Evolutionary conservation across 129 eudicot genomes (phyloP), one percentile per base, ranked within the genome.

Genomic region (Escallonia rubra): DNA sequence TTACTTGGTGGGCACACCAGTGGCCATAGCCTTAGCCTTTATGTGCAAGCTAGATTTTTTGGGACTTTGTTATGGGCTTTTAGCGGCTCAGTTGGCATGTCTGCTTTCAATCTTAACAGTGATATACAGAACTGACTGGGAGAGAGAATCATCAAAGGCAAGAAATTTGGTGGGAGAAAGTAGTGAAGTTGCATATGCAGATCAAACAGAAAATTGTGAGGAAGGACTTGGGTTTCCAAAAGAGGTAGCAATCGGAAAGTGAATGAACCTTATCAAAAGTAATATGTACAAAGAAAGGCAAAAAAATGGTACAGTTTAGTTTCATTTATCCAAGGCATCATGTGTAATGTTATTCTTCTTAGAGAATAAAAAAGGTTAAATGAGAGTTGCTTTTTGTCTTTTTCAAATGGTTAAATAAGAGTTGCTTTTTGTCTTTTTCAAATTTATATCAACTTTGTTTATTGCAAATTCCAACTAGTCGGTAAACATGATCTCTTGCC

Each of bases 61-160:
- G 73, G 99, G 99, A 53, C 87, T 94, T 52, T 94, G 97, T 69
- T 94, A 89, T 75, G 99, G 99, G 62, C 97, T 94, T 76, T 72
- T 93, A 72, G 99, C 93, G 8, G 99, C 99, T 61, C 99, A 93
- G 77, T 49, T 86, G 67, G 80, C 88, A 40, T 93, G 99, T 76
- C 76, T 82, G 51, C 61, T 93, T 50, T 78, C 95, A 5, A 84
- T 86, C 61, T 62, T 89, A 48, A 79, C 73, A 41, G 95, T 80
- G 50, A 70, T 86, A 63, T 81, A 79, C 66, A 83, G 66, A 66
- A 93, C 96, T 48, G 83, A 93, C 65, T 93, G 99, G 99, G 95
- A 86, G 65, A 69, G 41, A 58, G 99, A 89, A 66, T 87, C 99
- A 13, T 43, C 76, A 51, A 78, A 86, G 49, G 99, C 99, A 47